phyloP scores from a whole-genome alignment of 257 asterid genomes.

The Solanum etuberosum region DNA sequence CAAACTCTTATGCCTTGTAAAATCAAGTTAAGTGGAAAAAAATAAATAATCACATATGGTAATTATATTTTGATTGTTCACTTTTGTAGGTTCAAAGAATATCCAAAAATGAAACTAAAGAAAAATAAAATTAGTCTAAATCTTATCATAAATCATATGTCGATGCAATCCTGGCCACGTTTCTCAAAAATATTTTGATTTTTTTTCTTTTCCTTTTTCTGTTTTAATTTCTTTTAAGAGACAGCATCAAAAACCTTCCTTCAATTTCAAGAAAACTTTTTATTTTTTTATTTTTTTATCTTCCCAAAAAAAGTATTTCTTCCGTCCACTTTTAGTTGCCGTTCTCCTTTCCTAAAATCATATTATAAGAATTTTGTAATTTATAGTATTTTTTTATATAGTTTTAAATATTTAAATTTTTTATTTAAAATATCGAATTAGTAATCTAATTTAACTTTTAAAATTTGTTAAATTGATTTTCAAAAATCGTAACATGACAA shows the following conservation, averaged over 20 bases:
- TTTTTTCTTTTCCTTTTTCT: background rate
- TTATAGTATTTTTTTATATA: rapidly evolving
- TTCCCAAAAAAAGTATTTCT: background rate
- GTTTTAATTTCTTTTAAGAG: background rate
- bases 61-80: background rate
- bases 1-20: background rate
- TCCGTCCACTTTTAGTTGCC: background rate
- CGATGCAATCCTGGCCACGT: background rate
- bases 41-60: too few relatives aligned
- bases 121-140: background rate
- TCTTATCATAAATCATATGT: background rate
- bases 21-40: background rate
- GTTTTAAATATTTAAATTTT: too few relatives aligned
- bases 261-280: slow-evolving; percentile 34
- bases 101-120: too few relatives aligned
- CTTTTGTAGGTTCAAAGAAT: background rate
- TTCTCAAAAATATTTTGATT: background rate
- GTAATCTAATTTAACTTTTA: too few relatives aligned
- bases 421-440: too few relatives aligned
- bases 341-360: too few relatives aligned
- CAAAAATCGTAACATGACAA: too few relatives aligned
- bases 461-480: too few relatives aligned
- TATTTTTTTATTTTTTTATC: background rate
- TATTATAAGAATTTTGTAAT: too few relatives aligned
- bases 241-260: slow-evolving; percentile 52